Evolutionary conservation across 495 filamentous ascomycete genomes (phyloP), one percentile per base, ranked within the genome.

Genomic region (Penicillium lagena): DNA sequence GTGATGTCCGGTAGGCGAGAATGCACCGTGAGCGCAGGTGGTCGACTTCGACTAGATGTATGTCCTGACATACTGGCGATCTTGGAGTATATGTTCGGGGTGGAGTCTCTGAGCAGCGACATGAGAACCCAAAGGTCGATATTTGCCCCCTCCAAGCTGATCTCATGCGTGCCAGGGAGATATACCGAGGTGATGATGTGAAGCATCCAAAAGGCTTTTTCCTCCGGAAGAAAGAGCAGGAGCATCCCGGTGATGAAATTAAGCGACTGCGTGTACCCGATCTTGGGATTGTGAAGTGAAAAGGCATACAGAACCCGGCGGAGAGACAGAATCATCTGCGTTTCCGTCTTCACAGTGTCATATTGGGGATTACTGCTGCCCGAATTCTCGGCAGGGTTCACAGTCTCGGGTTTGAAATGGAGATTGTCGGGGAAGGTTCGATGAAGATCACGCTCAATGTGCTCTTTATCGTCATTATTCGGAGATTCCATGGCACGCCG

Each of bases 221-320:
- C 93, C 58, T 95, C 86, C 1, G 83, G 77, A 37, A 97, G 80
- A 60, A 98, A 96, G 0, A 98, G 78, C 7, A 98, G 81, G n/a
- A 98, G 76, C 40, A 96, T 75, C 10, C 90, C 93, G n/a, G 91
- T 89, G 43, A 98, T 77, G 65, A 98, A 98, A 64, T 98, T 98
- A 9, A 98, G 79, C 9, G 88, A 95, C 57, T 98, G 93, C 45
- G 93, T 97, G 59, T 98, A 98, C 13, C 93, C 93, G 53, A 96
- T 87, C 45, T 78, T 75, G 2, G 93, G 90, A 46, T 87, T 90
- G 65, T 95, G 84, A 27, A 95, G 76, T 7, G 93, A 82, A 61
- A 95, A 97, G 8, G 91, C 89, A 52, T 86, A 83, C 31, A 98
- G 76, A 8, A 97, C 89, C 17, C 87, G 81, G 13, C 93, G 82